phyloP scores from a whole-genome alignment of 768 basidiomycete species.

The Naganishia onofrii region DNA sequence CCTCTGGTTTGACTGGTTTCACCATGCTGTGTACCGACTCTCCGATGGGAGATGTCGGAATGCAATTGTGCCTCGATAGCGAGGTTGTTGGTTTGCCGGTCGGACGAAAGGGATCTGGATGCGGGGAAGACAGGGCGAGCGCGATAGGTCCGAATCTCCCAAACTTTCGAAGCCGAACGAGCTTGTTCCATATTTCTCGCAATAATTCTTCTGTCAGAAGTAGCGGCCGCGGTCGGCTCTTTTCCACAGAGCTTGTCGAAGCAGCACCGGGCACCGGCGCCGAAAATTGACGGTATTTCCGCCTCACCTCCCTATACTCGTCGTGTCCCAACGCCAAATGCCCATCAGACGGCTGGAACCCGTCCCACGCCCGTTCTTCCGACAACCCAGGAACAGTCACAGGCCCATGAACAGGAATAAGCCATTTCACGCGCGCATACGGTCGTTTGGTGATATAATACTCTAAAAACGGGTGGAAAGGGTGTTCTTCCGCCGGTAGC shows the following conservation, averaged over 20 bases:
- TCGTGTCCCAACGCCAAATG: background rate
- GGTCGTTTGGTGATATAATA: constrained; percentile 33
- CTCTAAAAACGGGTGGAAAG: constrained; percentile 38
- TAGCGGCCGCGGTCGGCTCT: constrained; percentile 17
- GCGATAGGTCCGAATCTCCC: constrained; percentile 32
- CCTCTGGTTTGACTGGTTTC: constrained; percentile 30
- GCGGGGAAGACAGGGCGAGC: constrained; percentile 38
- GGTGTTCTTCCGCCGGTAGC: constrained; percentile 28
- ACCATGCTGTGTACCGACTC: constrained; percentile 6
- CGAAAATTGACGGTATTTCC: background rate
- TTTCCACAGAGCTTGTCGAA: too few species aligned
- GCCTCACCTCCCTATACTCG: background rate
- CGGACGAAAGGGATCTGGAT: constrained; percentile 44
- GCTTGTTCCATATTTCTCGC: constrained; percentile 28
- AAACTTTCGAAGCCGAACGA: constrained; percentile 31
- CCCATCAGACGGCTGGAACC: background rate
- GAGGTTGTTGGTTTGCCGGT: background rate
- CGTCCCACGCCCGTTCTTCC: background rate
- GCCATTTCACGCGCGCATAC: constrained; percentile 38
- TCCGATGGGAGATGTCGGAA: background rate
- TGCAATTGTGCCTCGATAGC: background rate
- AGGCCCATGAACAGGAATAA: constrained; percentile 44
- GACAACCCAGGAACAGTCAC: constrained; percentile 36
- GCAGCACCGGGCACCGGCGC: background rate
- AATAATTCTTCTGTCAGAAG: constrained; percentile 35